A percentile compares a stretch with the other conserved stretches of the same genome.
phyloP scores from a whole-genome alignment of 1,284 basidiomycete genomes.

The Ceratobasidium sp. region DNA sequence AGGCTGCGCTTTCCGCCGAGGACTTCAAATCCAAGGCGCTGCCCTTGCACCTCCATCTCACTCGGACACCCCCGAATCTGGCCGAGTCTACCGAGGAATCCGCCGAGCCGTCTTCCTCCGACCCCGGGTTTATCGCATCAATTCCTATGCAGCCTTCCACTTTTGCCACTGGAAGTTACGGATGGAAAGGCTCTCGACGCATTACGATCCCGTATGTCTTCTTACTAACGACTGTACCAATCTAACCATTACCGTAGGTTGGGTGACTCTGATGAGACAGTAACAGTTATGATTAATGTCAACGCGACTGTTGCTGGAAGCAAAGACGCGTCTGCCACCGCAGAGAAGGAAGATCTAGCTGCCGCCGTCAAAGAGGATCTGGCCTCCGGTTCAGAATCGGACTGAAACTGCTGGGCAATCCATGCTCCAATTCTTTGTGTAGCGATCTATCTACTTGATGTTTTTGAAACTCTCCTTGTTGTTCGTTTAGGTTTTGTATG shows the following conservation, averaged over 20 bases:
- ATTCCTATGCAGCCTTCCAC: constrained; percentile 68
- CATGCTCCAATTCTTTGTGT: constrained; percentile 18
- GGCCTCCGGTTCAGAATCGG: constrained; percentile 17
- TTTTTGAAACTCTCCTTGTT: constrained; percentile 3
- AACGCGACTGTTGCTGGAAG: constrained; percentile 83
- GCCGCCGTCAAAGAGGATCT: constrained; percentile 40
- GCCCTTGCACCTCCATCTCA: constrained; percentile 75
- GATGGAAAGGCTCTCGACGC: constrained; percentile 82
- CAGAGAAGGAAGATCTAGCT: constrained; percentile 54
- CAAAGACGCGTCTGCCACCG: constrained; percentile 67
- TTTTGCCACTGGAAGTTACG: constrained; percentile 80
- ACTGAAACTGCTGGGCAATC: constrained; percentile 43
- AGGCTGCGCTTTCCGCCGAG: constrained; percentile 57
- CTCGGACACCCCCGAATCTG: constrained; percentile 72
- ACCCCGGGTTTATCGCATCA: constrained; percentile 73
- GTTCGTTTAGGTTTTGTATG: constrained; percentile 14
- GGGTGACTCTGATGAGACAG: constrained; percentile 67
- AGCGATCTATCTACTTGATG: neutral
- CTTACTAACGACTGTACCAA: neutral
- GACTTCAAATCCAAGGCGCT: constrained; percentile 74
- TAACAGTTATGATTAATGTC: constrained; percentile 75
- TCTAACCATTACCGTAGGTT: constrained; percentile 43
- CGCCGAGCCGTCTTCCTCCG: constrained; percentile 59
- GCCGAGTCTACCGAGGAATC: constrained; percentile 59
- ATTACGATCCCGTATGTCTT: constrained; percentile 64